Percentiles rank a stretch among this genome's conserved stretches.
Conservation (phyloP, 176 grass and related monocot species). For the bread wheat (Triticum aestivum) region DNA sequence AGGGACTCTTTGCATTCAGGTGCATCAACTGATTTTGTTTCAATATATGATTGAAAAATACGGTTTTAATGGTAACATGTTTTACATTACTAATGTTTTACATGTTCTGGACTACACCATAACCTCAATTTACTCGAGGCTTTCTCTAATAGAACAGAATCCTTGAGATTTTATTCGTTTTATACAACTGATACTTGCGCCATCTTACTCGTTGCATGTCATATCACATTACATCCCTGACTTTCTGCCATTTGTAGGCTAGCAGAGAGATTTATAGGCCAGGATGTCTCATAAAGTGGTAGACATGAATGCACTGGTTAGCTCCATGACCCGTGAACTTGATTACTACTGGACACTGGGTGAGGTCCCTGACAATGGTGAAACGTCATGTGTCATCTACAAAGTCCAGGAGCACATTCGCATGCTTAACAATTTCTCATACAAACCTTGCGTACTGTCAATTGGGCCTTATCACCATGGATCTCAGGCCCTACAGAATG, state of each 20-base stretch:
- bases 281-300: background rate
- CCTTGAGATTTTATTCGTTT: no score
- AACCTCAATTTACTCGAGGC: no score
- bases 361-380: background rate
- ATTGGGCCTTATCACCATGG: constrained; percentile 27
- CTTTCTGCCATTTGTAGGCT: background rate
- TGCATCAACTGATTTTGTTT: no score
- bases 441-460: background rate
- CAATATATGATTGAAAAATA: no score
- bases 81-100: no score
- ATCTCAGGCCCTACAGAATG: background rate
- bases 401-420: background rate
- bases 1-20: no score
- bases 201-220: no score
- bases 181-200: no score
- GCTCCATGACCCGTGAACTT: background rate
- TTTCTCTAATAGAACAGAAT: no score
- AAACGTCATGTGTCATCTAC: background rate
- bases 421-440: background rate
- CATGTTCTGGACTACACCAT: no score
- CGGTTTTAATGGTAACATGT: no score
- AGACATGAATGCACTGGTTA: background rate
- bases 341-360: background rate
- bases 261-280: background rate
- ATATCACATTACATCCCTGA: no score